Conservation (phyloP, 345 rosid genomes). For the Rhizophora apiculata region DNA sequence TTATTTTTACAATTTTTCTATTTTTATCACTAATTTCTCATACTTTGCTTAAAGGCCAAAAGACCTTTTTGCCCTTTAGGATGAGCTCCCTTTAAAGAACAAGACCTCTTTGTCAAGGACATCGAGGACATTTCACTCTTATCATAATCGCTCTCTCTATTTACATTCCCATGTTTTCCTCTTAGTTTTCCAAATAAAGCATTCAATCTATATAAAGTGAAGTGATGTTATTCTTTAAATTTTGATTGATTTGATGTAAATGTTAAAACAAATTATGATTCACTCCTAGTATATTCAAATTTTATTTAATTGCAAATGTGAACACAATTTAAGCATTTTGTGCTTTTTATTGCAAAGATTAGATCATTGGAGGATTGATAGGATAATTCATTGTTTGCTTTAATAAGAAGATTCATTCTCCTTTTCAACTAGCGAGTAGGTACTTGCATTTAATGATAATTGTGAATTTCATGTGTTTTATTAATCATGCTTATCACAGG, state of each 20-base stretch:
- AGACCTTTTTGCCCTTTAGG: conserved; percentile 78
- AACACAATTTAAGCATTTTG: neutral
- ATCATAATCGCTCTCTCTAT: too few species aligned
- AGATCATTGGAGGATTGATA: conserved; percentile 90
- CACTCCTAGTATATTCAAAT: neutral
- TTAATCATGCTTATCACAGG: conserved; percentile 27
- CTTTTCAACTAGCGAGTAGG: neutral
- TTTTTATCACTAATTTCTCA: too few species aligned
- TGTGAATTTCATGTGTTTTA: neutral
- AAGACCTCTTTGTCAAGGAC: conserved; percentile 67
- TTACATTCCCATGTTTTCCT: neutral
- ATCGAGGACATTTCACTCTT: conserved; percentile 50
- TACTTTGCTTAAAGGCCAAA: neutral
- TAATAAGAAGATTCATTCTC: conserved; percentile 64
- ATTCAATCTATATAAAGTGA: too few species aligned
- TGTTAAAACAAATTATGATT: neutral
- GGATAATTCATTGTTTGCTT: conserved; percentile 90
- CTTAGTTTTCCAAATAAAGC: too few species aligned
- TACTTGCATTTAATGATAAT: neutral
- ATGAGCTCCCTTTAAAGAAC: conserved; percentile 74
- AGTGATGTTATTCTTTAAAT: too few species aligned
- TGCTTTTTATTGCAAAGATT: conserved; percentile 42
- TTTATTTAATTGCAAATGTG: neutral
- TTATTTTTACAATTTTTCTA: too few species aligned
- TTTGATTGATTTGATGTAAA: neutral